phyloP scores from a whole-genome alignment of 345 rosid species.

The Erucastrum elatum region DNA sequence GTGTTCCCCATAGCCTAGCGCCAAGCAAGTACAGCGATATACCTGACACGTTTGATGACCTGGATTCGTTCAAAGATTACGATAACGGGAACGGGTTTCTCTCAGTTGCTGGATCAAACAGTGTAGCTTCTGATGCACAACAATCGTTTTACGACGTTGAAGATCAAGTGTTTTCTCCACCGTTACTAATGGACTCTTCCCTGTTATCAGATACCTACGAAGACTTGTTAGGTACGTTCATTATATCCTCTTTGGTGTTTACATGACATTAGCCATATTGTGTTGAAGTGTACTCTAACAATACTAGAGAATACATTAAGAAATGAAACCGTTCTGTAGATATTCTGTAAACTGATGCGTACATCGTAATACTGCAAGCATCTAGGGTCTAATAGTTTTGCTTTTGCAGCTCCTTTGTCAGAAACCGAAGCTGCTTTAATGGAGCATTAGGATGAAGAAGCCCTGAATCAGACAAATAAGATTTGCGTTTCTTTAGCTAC shows the following conservation, averaged over 20 bases:
- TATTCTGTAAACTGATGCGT: not conserved
- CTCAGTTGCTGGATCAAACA: conserved; percentile 63
- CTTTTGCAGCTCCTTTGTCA: conserved; percentile 74
- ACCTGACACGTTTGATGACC: conserved; percentile 57
- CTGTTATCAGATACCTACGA: conserved; percentile 76
- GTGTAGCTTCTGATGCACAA: conserved; percentile 55
- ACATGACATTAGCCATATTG: not conserved
- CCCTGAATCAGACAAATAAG: conserved; percentile 8
- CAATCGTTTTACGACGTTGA: conserved; percentile 65
- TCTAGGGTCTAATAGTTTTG: not conserved
- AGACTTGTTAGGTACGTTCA: conserved; percentile 83
- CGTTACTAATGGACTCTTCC: conserved; percentile 75
- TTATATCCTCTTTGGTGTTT: conserved; percentile 1
- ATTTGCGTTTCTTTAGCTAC: conserved; percentile 10
- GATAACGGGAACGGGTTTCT: conserved; percentile 73
- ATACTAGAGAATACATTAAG: not conserved
- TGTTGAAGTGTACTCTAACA: not conserved
- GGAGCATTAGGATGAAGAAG: conserved; percentile 53
- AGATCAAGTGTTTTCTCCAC: conserved; percentile 91
- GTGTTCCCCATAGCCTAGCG: conserved; percentile 42
- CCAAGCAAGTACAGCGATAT: conserved; percentile 61
- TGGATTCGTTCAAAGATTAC: conserved; percentile 65
- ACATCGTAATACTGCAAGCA: not conserved
- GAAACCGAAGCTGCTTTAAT: conserved; percentile 81
- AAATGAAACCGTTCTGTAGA: not conserved